Conservation (phyloP, 805 yeast genomes). For the Kodamaea kaohsiungensis region DNA sequence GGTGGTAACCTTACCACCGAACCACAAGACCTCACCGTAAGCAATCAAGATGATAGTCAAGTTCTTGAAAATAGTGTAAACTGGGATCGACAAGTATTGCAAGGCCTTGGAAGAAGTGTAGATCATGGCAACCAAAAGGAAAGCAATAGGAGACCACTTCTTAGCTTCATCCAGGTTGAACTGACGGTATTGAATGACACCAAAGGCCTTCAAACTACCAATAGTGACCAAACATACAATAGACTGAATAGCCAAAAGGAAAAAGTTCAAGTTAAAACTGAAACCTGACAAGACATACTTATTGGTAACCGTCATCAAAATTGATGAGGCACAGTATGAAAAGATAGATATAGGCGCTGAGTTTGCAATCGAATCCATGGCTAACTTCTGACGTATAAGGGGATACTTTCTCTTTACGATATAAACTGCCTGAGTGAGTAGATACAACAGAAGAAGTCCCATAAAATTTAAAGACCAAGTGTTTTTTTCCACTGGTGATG, state of each 20-base stretch:
- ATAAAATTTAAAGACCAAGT: slow-evolving; percentile 18
- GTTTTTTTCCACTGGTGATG: slow-evolving; percentile 5
- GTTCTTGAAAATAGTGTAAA: slow-evolving; percentile 97
- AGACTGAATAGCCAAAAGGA: slow-evolving; percentile 86
- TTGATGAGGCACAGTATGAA: slow-evolving; percentile 90
- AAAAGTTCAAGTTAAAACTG: slow-evolving; percentile 77
- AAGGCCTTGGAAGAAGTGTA: slow-evolving; percentile 95
- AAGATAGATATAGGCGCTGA: slow-evolving; percentile 70
- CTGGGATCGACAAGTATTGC: slow-evolving; percentile 89
- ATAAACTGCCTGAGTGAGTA: slow-evolving; percentile 37
- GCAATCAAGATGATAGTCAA: slow-evolving; percentile 95
- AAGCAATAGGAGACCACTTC: slow-evolving; percentile 94
- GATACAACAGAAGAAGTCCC: slow-evolving; percentile 44
- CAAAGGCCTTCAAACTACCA: slow-evolving; percentile 67
- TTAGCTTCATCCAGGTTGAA: slow-evolving; percentile 85
- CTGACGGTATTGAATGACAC: slow-evolving; percentile 82
- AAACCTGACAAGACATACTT: slow-evolving; percentile 85
- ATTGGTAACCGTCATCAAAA: slow-evolving; percentile 96
- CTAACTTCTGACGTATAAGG: slow-evolving; percentile 5
- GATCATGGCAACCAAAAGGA: slow-evolving; percentile 87
- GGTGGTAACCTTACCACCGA: slow-evolving; percentile 87
- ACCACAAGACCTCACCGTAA: slow-evolving; percentile 97
- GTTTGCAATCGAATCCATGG: slow-evolving; percentile 48
- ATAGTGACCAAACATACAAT: slow-evolving; percentile 78
- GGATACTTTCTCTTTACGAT: slow-evolving; percentile 25